A percentile compares a stretch with the other conserved stretches of the same genome.
These are phyloP conservation scores for Metarhizium sp. DNA, from an alignment of 2,329 filamentous ascomycete genomes.

Conservation along the genomic window DNA sequence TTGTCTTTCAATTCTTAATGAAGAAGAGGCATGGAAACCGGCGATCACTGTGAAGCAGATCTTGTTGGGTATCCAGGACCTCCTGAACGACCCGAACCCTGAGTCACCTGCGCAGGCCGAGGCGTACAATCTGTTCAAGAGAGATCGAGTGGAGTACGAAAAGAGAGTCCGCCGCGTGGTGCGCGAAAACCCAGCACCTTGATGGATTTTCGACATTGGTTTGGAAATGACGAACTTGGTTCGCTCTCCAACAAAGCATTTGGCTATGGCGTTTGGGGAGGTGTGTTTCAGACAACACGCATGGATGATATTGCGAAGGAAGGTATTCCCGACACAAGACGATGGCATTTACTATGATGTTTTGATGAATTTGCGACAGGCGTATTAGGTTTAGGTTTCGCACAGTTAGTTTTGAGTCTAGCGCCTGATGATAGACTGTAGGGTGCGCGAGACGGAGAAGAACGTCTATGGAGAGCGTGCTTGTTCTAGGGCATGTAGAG, in stretches of 20 bases:
- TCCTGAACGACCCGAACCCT: constrained; percentile 93
- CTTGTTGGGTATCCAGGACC: constrained; percentile 86
- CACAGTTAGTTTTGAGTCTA: not conserved
- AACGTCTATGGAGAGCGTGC: not conserved
- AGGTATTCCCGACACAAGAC: not conserved
- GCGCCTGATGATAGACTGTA: not conserved
- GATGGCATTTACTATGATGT: constrained; percentile 6
- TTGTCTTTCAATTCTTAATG: constrained; percentile 92
- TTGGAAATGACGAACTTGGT: not conserved
- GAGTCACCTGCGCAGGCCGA: constrained; percentile 96
- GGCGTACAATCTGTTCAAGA: constrained; percentile 94
- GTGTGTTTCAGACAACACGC: constrained; percentile 17
- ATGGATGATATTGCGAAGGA: not conserved
- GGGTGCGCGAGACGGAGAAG: not conserved
- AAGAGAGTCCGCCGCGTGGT: constrained; percentile 80
- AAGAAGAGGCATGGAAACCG: constrained; percentile 97
- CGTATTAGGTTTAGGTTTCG: constrained; percentile 3
- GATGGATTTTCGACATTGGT: constrained; percentile 14
- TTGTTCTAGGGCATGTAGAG: too few species aligned
- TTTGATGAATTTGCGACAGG: constrained; percentile 11
- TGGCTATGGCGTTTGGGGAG: constrained; percentile 20
- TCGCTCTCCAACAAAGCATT: constrained; percentile 9
- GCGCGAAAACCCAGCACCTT: constrained; percentile 76
- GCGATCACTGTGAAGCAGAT: constrained; percentile 99
- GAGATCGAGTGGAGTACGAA: constrained; percentile 80